Evolutionary conservation across 2,329 filamentous ascomycete species (phyloP), one percentile per base, ranked within the genome.

Genomic region (Exutisphaerella laricina): DNA sequence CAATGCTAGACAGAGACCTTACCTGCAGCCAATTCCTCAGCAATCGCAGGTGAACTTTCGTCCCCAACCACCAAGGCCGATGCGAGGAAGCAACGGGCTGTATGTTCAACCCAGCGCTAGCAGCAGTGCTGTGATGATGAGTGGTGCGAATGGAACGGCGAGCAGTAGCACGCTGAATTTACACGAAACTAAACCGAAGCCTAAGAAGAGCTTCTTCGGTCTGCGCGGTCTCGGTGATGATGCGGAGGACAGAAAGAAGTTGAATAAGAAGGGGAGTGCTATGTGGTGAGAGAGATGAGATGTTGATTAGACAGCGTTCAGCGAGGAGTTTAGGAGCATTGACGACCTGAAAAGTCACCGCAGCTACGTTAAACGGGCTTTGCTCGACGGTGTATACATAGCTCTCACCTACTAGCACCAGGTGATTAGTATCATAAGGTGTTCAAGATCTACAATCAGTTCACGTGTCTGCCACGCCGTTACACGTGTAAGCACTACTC

Each of bases 181-280:
- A 30, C 13, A 29, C 4, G 32, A 32, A 16, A 38, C 33, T 14
- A 51, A 48, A 34, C 44, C 50, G 34, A 49, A 48, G 41, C 59
- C 57, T 50, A 60, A 63, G 55, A 66, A 63, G 57, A 65, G 58
- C 46, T 61, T 66, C 42, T 66, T 60, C 41, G 60, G 63, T 1
- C 39, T 66, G 45, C 56, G 61, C 37, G 58, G 58, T 36, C 38
- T 43, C 45, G 60, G 59, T 32, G 59, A 63, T 39, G 57, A 59
- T 18, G 43, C 38, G 35, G 45, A 54, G 17, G 39, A 41, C 29
- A 41, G 49, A 28, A 52, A 41, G 40, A 66, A 62, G 41, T 49
- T 70, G 47, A 58, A 57, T 43, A 70, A 70, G 58, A 70, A 70
- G 55, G 59, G 64, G 43, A 69, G 66, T 48, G 63, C 66, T 34